phyloP scores from a whole-genome alignment of 1,284 basidiomycete genomes.

The Leccinum pachyderme region DNA sequence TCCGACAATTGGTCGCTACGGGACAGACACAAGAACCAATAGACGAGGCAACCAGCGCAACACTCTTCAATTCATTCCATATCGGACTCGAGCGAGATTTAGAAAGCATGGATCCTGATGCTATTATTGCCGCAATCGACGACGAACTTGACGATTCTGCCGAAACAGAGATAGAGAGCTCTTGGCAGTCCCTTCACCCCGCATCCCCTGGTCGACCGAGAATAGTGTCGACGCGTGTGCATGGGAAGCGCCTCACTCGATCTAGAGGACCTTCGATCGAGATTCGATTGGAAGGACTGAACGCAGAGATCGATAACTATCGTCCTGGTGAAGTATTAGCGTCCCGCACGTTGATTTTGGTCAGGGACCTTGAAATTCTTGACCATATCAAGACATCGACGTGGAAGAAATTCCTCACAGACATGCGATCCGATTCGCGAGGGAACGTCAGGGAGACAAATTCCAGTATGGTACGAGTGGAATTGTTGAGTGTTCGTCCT shows the following conservation, averaged over 20 bases:
- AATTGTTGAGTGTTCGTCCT: constrained; percentile 74
- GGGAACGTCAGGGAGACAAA: constrained; percentile 87
- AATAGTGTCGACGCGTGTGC: constrained; percentile 43
- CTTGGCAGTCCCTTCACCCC: constrained; percentile 78
- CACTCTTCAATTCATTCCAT: constrained; percentile 92
- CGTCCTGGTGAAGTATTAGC: constrained; percentile 54
- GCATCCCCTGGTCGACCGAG: constrained; percentile 40
- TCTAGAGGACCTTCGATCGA: constrained; percentile 84
- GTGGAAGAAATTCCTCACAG: constrained; percentile 95
- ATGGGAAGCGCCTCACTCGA: constrained; percentile 67
- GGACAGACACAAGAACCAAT: constrained; percentile 87
- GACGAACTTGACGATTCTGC: constrained; percentile 78
- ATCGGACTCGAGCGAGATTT: constrained; percentile 77
- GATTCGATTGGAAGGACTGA: constrained; percentile 68
- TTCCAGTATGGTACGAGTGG: constrained; percentile 90
- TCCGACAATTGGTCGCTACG: constrained; percentile 89
- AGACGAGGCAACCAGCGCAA: constrained; percentile 74
- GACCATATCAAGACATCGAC: constrained; percentile 99
- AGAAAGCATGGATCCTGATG: constrained; percentile 71
- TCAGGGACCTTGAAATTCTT: constrained; percentile 81
- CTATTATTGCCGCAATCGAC: constrained; percentile 87
- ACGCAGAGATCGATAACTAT: constrained; percentile 69
- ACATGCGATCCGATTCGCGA: constrained; percentile 75
- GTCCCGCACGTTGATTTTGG: constrained; percentile 64
- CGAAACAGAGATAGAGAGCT: constrained; percentile 79